Evolutionary conservation across 1,284 basidiomycete genomes (phyloP).

Genomic region (Sparassis latifolia): DNA sequence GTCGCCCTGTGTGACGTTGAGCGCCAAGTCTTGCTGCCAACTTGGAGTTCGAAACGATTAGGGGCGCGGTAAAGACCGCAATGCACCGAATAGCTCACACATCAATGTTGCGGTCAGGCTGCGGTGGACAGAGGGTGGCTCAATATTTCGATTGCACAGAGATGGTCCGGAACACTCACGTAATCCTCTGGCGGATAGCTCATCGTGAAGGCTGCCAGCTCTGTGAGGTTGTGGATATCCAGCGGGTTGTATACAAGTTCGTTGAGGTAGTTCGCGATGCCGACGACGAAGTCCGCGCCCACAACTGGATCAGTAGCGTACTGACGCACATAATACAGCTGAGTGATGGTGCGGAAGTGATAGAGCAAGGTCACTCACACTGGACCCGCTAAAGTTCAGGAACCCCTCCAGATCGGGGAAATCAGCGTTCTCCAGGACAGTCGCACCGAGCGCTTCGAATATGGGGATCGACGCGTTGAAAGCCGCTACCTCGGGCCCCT

Average conservation of each 20-base stretch:
- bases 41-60: constrained; percentile 41
- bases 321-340: background rate
- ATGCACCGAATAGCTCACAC: no score
- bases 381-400: constrained; percentile 33
- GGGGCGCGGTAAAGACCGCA: constrained; percentile 19
- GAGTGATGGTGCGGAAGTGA: background rate
- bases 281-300: constrained; percentile 16
- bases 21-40: constrained; percentile 34
- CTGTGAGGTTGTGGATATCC: constrained; percentile 28
- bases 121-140: constrained; percentile 36
- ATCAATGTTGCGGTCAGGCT: no score
- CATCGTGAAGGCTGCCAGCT: constrained; percentile 47
- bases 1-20: no score
- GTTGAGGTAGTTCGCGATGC: constrained; percentile 26
- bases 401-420: constrained; percentile 27
- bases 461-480: constrained; percentile 33
- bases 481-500: constrained; percentile 22
- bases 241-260: constrained; percentile 27
- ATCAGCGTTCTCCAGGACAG: constrained; percentile 34
- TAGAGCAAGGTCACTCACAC: constrained; percentile 19
- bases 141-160: constrained; percentile 39
- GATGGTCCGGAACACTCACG: constrained; percentile 28
- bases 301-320: background rate
- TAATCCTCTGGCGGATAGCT: constrained; percentile 1
- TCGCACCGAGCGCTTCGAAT: constrained; percentile 31